phyloP scores from a whole-genome alignment of 2,329 filamentous ascomycete species.

The Fusarium mangiferae region DNA sequence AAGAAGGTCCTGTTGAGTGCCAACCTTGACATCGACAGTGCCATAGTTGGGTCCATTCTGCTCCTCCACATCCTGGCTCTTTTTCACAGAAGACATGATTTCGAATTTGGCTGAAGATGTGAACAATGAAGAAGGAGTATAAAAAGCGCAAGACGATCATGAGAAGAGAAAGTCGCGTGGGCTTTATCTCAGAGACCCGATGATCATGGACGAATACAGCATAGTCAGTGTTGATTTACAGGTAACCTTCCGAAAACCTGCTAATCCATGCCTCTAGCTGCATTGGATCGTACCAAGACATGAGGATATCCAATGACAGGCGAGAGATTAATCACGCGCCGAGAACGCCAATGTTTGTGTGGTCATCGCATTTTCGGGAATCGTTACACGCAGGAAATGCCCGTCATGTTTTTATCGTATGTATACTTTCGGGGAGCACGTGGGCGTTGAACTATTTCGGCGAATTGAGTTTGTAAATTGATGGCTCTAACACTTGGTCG shows the following conservation, averaged over 20 bases:
- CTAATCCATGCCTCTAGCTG: background rate
- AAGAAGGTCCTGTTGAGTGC: background rate
- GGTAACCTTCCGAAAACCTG: background rate
- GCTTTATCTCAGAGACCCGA: background rate
- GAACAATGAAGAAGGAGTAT: background rate
- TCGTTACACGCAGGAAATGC: background rate
- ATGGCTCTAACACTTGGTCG: rapidly evolving
- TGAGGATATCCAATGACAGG: background rate
- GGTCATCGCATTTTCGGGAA: background rate
- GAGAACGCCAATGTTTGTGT: background rate
- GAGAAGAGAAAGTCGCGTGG: background rate
- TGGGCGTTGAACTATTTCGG: background rate
- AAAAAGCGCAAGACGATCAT: background rate
- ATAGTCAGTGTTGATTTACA: background rate
- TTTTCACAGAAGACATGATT: background rate
- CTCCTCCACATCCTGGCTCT: background rate
- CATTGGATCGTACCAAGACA: background rate
- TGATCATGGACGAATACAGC: background rate
- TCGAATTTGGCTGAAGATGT: rapidly evolving
- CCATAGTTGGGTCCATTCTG: background rate
- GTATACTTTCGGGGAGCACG: background rate
- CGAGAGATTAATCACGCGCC: background rate
- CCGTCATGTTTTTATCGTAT: too few relatives aligned
- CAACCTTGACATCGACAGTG: background rate
- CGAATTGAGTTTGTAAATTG: background rate